Base-by-base conservation (phyloP, 1,284 basidiomycete genomes). In the Naganishia albida region DNA sequence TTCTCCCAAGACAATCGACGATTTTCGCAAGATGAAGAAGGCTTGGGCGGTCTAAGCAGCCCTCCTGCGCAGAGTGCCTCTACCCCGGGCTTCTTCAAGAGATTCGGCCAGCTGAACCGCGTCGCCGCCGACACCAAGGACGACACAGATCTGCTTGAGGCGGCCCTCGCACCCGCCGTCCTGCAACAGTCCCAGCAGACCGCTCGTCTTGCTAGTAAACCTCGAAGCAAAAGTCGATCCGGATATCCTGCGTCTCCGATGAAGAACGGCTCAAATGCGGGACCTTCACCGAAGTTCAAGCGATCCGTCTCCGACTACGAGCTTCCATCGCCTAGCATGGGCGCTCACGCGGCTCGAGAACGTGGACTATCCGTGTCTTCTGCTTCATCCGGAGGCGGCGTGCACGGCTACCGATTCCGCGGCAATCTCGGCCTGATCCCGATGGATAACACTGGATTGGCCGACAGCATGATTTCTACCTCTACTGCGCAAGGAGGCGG, bases 81-180 rank as follows among this genome's bases (percentile, higher is more conserved):
- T 12, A 26, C 49, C 15, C 25, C 50, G 15, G 63, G 63, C 20
- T 56, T 64, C 25, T 50, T 64, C 53, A 64, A 51, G 16, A 43
- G 53, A 15, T 60, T 60, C 23, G 46, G 57, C 0, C 16, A 30
- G 8, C 13, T 59, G 8, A 46, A 38, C 25, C 57, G 57, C 55
- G 20, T 49, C 16, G 46, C 40, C 12, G 3, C 43, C 8, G 64
- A 65, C 51, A 39, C 57, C 23, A 52, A 65, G 23, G 71, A 78
- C 62, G 72, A 75, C 60, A 73, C 74, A 10, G 78, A 78, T 64
- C 63, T 80, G 15, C 56, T 78, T 44, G 76, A 78, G 69, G 75
- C 75, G 0, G 69, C 72, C n/a, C 66, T 75, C 18, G 67, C 73
- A 7, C 69, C 73, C 1, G 57, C 67, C 0, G 63, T 74, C 12